Percentiles rank a stretch among this genome's conserved stretches.
These are phyloP conservation scores for Galerina sulciceps DNA, from an alignment of 768 basidiomycete genomes.

Conservation along the genomic window DNA sequence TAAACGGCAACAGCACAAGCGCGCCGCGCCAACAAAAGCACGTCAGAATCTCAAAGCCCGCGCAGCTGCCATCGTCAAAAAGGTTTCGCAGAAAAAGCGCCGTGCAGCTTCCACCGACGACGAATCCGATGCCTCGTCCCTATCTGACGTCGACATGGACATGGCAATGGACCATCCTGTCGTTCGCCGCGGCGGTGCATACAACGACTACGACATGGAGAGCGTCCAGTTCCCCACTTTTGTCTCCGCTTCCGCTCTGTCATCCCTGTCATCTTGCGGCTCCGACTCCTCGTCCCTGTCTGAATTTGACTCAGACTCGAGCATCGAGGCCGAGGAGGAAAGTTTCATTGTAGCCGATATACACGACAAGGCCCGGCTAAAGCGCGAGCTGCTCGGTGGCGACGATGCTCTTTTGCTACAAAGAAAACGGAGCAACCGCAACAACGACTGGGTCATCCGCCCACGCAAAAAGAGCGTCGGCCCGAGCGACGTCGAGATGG, in stretches of 20 bases:
- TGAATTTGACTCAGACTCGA: constrained; percentile 57
- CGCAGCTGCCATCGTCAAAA: constrained; percentile 16
- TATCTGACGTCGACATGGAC: constrained; percentile 40
- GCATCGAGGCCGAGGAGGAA: constrained; percentile 66
- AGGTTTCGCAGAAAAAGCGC: constrained; percentile 22
- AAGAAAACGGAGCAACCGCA: constrained; percentile 16
- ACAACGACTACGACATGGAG: constrained; percentile 21
- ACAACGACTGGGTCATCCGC: constrained; percentile 70
- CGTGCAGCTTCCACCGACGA: constrained; percentile 24
- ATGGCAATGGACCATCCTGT: not conserved
- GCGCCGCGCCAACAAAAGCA: constrained; percentile 16
- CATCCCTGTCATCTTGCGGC: constrained; percentile 55
- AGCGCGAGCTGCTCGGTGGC: constrained; percentile 60
- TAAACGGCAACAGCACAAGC: constrained; percentile 18
- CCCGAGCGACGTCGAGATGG: constrained; percentile 65
- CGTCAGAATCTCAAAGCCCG: constrained; percentile 31
- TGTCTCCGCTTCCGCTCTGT: constrained; percentile 63
- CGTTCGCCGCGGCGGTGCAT: not conserved
- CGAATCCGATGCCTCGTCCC: constrained; percentile 33
- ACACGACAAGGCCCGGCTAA: constrained; percentile 54
- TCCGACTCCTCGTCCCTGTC: constrained; percentile 48
- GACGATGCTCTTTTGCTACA: constrained; percentile 38
- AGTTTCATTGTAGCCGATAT: constrained; percentile 56
- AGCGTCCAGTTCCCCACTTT: constrained; percentile 62
- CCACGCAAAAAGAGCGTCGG: constrained; percentile 75